phyloP scores from a whole-genome alignment of 2,329 filamentous ascomycete species.

The Fusarium newnesense region DNA sequence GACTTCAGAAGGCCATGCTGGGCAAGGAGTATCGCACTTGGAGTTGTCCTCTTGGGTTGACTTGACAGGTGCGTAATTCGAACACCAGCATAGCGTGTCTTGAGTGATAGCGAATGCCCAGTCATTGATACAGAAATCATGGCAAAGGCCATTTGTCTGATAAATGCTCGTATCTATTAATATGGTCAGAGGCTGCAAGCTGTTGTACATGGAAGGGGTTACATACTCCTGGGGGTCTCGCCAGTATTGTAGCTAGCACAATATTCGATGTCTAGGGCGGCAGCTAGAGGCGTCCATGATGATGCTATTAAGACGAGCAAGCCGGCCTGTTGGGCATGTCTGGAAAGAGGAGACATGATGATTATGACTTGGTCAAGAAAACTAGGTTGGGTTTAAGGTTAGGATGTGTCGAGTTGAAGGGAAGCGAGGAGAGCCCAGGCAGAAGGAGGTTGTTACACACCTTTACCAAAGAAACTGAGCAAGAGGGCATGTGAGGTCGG shows the following conservation, averaged over 20 bases:
- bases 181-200: background rate
- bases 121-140: slow-evolving; percentile 63
- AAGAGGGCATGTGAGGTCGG: slow-evolving; percentile 30
- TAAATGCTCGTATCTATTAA: slow-evolving; percentile 63
- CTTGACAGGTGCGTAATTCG: slow-evolving; percentile 70
- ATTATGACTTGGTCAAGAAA: slow-evolving; percentile 22
- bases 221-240: slow-evolving; percentile 47
- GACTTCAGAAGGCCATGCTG: slow-evolving; percentile 73
- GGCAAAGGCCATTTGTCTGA: slow-evolving; percentile 78
- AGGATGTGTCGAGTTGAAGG: slow-evolving; percentile 13
- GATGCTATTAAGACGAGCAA: slow-evolving; percentile 41
- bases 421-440: background rate
- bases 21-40: slow-evolving; percentile 69
- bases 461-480: slow-evolving; percentile 33
- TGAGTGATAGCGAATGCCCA: slow-evolving; percentile 78
- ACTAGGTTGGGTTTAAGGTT: slow-evolving; percentile 3
- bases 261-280: slow-evolving; percentile 45
- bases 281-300: slow-evolving; percentile 37
- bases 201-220: background rate
- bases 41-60: slow-evolving; percentile 51
- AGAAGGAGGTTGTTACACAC: slow-evolving; percentile 27
- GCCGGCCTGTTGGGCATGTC: slow-evolving; percentile 36
- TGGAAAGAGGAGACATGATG: slow-evolving; percentile 37
- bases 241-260: slow-evolving; percentile 54
- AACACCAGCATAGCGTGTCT: slow-evolving; percentile 77